Percentiles rank a stretch among this genome's conserved stretches.
phyloP scores from a whole-genome alignment of 345 rosid genomes.

The Aquilaria malaccensis region DNA sequence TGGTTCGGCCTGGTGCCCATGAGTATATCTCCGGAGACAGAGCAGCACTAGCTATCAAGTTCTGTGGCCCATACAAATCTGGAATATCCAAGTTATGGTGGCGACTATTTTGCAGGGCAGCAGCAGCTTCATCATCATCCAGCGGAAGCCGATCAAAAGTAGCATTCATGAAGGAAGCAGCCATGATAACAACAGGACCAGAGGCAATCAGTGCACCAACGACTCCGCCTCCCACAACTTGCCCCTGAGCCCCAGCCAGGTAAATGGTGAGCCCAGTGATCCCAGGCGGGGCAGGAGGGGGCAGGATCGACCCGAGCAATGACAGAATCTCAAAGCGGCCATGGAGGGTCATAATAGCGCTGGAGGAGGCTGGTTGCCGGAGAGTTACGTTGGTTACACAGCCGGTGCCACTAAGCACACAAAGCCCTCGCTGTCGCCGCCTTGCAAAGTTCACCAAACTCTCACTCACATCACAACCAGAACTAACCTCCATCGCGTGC shows the following conservation, averaged over 20 bases:
- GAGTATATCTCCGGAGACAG: constrained; percentile 54
- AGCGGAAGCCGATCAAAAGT: constrained; percentile 82
- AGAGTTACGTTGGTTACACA: constrained; percentile 84
- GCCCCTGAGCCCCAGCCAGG: constrained; percentile 92
- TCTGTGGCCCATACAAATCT: constrained; percentile 64
- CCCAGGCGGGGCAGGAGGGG: constrained; percentile 86
- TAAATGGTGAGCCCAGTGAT: constrained; percentile 80
- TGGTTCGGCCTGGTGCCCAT: constrained; percentile 46
- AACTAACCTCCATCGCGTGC: constrained; percentile 86
- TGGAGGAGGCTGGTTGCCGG: constrained; percentile 74
- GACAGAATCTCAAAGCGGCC: constrained; percentile 97
- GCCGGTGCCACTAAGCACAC: constrained; percentile 75
- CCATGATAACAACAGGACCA: constrained; percentile 89
- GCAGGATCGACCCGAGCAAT: constrained; percentile 81
- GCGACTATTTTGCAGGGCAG: constrained; percentile 43
- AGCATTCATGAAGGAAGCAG: constrained; percentile 89
- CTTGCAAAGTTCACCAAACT: constrained; percentile 66
- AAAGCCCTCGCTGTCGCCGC: constrained; percentile 79
- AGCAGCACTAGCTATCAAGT: constrained; percentile 54
- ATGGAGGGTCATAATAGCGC: constrained; percentile 79
- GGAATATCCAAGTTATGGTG: constrained; percentile 49
- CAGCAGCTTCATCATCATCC: constrained; percentile 59
- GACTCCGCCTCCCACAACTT: constrained; percentile 86
- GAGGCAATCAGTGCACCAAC: constrained; percentile 86
- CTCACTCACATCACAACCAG: constrained; percentile 82